Evolutionary conservation across 1,284 basidiomycete genomes (phyloP).

Genomic region (Coriolopsis trogii): DNA sequence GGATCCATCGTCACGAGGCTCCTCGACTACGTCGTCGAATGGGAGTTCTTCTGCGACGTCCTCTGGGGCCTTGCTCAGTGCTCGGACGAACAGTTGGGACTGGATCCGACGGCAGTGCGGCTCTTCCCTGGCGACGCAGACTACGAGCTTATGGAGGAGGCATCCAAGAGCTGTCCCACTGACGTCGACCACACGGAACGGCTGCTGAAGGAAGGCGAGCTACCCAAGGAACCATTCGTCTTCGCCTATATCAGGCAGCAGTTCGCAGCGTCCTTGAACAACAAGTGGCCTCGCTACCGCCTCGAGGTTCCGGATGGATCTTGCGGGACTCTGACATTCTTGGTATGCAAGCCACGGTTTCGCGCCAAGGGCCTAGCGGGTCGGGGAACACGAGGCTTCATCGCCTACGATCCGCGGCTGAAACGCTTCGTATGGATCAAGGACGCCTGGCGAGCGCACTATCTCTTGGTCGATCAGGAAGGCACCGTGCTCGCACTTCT

Average conservation of each 20-base stretch:
- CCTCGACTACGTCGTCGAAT: constrained; percentile 5
- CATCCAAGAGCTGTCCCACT: not conserved
- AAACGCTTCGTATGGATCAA: constrained; percentile 6
- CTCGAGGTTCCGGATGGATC: not conserved
- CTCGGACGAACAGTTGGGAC: constrained; percentile 1
- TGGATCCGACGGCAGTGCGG: constrained; percentile 6
- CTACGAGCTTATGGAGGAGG: not conserved
- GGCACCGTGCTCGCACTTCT: constrained; percentile 5
- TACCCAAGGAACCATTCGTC: not conserved
- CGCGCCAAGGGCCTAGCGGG: not conserved
- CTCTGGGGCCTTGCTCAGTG: not conserved
- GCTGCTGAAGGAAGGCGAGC: not conserved
- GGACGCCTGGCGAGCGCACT: constrained; percentile 3
- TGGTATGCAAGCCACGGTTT: constrained; percentile 4
- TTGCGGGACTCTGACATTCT: not conserved
- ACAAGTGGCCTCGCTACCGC: constrained; percentile 5
- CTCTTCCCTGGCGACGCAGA: not conserved
- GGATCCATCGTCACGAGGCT: not conserved
- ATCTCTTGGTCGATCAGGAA: not conserved
- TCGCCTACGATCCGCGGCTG: not conserved
- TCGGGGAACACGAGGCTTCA: not conserved
- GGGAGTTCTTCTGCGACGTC: not conserved
- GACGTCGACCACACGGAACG: not conserved
- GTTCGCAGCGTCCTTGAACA: not conserved
- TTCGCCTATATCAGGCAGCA: not conserved